Percentiles rank a stretch among this genome's conserved stretches.
These are phyloP conservation scores for Capsella rubella DNA, from an alignment of 441 rosid genomes.

Conservation along the genomic window DNA sequence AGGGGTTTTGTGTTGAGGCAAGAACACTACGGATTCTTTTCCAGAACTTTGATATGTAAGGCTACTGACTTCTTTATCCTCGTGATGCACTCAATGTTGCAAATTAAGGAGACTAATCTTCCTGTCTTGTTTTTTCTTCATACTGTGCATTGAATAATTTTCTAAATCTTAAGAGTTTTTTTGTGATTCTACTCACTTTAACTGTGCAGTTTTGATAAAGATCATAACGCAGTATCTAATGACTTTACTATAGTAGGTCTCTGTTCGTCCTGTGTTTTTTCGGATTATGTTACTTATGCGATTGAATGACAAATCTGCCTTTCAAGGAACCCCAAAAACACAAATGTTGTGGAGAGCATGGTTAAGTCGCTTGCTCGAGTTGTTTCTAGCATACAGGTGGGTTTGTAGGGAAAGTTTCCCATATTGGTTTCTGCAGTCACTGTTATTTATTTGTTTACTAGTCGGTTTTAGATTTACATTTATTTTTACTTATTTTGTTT, in stretches of 20 bases:
- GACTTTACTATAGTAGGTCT: background rate
- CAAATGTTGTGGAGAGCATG: conserved; percentile 98
- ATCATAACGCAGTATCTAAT: conserved; percentile 15
- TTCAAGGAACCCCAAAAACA: conserved; percentile 91
- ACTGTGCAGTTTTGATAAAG: background rate
- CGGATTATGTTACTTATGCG: conserved; percentile 34
- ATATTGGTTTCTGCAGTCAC: conserved; percentile 17
- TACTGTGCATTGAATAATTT: conserved; percentile 21
- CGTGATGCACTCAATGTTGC: conserved; percentile 39
- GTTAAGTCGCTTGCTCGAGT: conserved; percentile 99
- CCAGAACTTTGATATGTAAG: conserved; percentile 98
- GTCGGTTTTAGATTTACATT: conserved; percentile 32
- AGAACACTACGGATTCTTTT: conserved; percentile 84
- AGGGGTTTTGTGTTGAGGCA: conserved; percentile 99
- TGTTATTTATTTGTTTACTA: conserved; percentile 25
- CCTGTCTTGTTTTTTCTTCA: conserved; percentile 9
- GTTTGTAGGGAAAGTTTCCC: conserved; percentile 29
- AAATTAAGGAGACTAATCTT: conserved; percentile 9
- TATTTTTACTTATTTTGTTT: conserved; percentile 28
- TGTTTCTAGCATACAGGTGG: conserved; percentile 97
- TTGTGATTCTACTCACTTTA: conserved; percentile 1
- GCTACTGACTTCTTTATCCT: conserved; percentile 36
- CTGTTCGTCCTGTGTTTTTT: conserved; percentile 36
- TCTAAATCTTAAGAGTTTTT: conserved; percentile 12
- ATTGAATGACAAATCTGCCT: conserved; percentile 28